Conservation (phyloP, 2,329 filamentous ascomycete species). For the Colletotrichum sp. region DNA sequence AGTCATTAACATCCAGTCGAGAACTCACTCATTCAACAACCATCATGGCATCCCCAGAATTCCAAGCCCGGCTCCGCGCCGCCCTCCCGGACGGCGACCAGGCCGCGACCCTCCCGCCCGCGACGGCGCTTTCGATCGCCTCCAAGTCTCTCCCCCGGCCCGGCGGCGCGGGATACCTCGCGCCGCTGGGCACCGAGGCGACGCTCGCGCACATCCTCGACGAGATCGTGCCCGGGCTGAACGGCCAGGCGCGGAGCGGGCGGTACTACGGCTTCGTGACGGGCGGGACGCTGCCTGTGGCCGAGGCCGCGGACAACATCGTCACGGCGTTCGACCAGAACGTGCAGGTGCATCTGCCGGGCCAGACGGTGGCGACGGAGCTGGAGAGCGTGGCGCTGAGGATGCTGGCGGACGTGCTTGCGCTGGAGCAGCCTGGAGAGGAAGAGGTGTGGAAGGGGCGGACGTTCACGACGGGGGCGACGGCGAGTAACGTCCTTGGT, state of each 20-base stretch:
- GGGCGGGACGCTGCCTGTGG: slow-evolving; percentile 79
- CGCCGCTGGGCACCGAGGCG: slow-evolving; percentile 30
- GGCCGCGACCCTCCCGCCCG: slow-evolving; percentile 43
- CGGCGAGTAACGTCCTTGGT: slow-evolving; percentile 83
- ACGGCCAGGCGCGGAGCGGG: slow-evolving; percentile 65
- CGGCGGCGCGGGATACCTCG: slow-evolving; percentile 34
- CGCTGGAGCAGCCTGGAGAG: slow-evolving; percentile 43
- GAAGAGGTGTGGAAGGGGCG: slow-evolving; percentile 64
- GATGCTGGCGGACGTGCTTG: slow-evolving; percentile 70
- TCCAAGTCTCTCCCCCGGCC: slow-evolving; percentile 43
- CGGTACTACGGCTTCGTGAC: slow-evolving; percentile 92
- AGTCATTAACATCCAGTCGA: background rate
- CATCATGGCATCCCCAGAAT: background rate
- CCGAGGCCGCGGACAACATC: slow-evolving; percentile 83
- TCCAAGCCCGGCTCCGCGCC: slow-evolving; percentile 14
- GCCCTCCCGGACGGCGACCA: background rate
- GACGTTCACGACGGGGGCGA: slow-evolving; percentile 66
- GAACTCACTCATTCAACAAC: background rate
- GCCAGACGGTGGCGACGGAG: slow-evolving; percentile 75
- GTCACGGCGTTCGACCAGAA: slow-evolving; percentile 85
- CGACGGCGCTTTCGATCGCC: slow-evolving; percentile 37
- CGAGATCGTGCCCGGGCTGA: slow-evolving; percentile 65
- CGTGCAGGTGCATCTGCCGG: slow-evolving; percentile 79
- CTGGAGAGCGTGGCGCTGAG: slow-evolving; percentile 76
- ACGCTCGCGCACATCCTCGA: slow-evolving; percentile 48